Conservation (phyloP, 495 filamentous ascomycete genomes). For the Niebla homalea region DNA sequence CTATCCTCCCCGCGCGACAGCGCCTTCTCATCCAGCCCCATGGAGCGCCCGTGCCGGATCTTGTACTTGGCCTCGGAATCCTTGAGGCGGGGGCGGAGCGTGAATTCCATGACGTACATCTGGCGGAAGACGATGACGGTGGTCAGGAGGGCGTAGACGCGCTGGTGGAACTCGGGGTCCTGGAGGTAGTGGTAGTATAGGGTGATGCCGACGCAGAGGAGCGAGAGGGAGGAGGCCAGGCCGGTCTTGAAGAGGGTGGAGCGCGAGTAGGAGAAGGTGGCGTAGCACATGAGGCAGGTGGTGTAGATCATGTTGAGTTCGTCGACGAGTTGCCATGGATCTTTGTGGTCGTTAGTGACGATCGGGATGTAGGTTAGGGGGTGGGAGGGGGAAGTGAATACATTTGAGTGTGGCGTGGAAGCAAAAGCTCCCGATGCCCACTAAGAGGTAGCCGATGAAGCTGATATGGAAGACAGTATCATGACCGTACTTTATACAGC, state of each 20-base stretch:
- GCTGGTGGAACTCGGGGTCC: conserved; percentile 86
- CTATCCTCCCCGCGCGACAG: conserved; percentile 26
- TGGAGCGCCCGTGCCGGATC: conserved; percentile 17
- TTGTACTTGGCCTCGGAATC: conserved; percentile 25
- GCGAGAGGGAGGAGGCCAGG: conserved; percentile 47
- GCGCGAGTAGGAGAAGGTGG: conserved; percentile 65
- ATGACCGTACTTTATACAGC: conserved; percentile 55
- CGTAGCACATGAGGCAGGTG: conserved; percentile 83
- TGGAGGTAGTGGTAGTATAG: conserved; percentile 89
- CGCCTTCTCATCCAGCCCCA: conserved; percentile 12
- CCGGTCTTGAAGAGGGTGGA: conserved; percentile 37
- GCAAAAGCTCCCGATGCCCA: conserved; percentile 66
- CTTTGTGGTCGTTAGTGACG: conserved; percentile 49
- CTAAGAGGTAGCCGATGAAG: conserved; percentile 62
- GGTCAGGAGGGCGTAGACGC: conserved; percentile 73
- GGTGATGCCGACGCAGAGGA: conserved; percentile 68
- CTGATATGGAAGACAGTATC: conserved; percentile 59
- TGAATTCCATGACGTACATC: conserved; percentile 83
- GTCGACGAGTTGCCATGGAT: conserved; percentile 95
- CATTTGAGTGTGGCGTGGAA: conserved; percentile 80
- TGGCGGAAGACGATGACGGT: conserved; percentile 60
- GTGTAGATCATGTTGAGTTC: conserved; percentile 98
- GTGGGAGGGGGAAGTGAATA: conserved; percentile 21
- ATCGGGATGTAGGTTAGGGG: conserved; percentile 13
- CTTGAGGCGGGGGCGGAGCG: conserved; percentile 43